Conservation (phyloP, 2,329 filamentous ascomycete species). For the Cordyceps tenuipes region DNA sequence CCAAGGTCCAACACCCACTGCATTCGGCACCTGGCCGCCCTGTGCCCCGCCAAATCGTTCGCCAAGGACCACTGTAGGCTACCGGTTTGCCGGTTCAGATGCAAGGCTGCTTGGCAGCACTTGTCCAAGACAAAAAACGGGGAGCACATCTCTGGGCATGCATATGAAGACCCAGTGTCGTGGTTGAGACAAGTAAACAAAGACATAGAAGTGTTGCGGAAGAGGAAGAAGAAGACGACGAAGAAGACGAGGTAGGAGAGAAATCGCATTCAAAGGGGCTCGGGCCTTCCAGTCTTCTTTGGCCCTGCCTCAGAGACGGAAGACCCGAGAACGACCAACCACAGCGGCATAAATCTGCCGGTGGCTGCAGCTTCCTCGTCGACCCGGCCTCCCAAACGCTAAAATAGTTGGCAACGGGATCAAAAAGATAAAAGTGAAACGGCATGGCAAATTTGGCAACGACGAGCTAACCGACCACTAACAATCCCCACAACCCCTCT, state of each 20-base stretch:
- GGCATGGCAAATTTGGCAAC: no score
- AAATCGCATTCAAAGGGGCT: not conserved
- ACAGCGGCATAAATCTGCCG: not conserved
- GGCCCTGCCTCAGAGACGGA: no score
- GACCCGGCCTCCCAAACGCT: not conserved
- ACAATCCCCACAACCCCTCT: not conserved
- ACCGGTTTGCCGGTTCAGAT: not conserved
- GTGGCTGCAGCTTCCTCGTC: not conserved
- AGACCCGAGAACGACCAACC: no score
- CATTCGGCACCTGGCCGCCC: not conserved
- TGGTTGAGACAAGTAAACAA: not conserved
- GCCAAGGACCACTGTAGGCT: not conserved
- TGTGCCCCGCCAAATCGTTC: slow-evolving; percentile 3
- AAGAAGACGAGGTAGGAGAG: not conserved
- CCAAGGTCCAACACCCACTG: not conserved
- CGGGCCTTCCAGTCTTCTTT: not conserved
- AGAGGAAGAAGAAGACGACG: no score
- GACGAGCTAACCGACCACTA: not conserved
- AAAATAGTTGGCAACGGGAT: not conserved
- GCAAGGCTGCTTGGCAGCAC: not conserved
- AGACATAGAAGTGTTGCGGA: no score
- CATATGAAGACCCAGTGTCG: not conserved
- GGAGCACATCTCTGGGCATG: not conserved
- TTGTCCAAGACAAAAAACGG: not conserved
- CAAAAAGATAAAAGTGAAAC: no score